Evolutionary conservation across 73 alveolate species (phyloP).

Genomic region (Blepharisma japonicum): DNA sequence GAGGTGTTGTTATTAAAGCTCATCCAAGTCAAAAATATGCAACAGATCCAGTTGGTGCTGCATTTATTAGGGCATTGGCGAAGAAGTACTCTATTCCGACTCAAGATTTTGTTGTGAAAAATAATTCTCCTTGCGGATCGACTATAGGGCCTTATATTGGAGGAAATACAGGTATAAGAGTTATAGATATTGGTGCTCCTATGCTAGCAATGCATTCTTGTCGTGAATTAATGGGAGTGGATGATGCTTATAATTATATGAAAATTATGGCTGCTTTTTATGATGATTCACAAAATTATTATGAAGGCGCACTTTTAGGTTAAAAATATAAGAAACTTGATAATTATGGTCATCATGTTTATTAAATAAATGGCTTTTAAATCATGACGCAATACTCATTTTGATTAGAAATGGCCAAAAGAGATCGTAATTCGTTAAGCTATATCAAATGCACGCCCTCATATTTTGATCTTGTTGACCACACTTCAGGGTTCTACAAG

Average conservation of each 20-base stretch:
- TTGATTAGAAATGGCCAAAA: no score
- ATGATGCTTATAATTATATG: not conserved
- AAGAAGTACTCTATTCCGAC: not conserved
- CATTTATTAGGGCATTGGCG: not conserved
- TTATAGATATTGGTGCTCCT: not conserved
- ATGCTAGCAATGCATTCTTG: conserved; percentile 13
- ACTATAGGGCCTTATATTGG: not conserved
- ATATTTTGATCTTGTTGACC: not conserved
- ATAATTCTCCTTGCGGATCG: not conserved
- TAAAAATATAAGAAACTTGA: no score
- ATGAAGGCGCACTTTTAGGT: no score
- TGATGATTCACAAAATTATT: no score
- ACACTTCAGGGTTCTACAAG: not conserved
- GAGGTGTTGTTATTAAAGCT: not conserved
- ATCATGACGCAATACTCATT: no score
- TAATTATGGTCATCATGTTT: no score
- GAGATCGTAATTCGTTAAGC: no score
- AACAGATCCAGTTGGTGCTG: not conserved
- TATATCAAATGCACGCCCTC: not conserved
- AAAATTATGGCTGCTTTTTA: no score
- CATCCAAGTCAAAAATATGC: not conserved
- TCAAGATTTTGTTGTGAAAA: not conserved
- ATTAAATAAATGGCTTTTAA: no score
- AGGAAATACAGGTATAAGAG: not conserved
- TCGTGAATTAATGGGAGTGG: not conserved